Evolutionary conservation across 2,329 filamentous ascomycete genomes (phyloP).

Genomic region (Colletotrichum sp.): DNA sequence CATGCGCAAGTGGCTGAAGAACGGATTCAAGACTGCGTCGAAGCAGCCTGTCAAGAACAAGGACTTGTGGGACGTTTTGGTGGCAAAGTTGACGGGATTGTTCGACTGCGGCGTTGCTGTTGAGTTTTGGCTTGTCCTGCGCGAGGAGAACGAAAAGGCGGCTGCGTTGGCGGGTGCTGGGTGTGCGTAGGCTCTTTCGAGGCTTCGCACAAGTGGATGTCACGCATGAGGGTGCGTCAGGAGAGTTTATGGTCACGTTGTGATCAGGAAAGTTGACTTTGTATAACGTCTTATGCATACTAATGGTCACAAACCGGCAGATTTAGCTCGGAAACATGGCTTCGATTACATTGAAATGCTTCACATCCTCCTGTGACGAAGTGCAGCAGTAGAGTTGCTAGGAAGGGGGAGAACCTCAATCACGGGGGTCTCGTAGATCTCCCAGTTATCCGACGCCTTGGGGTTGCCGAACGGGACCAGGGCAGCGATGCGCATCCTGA

Average conservation of each 20-base stretch:
- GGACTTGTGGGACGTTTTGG: not conserved
- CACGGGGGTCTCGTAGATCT: conserved; percentile 38
- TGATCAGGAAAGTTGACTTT: not conserved
- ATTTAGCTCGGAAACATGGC: not conserved
- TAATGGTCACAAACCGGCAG: accelerated
- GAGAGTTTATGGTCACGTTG: not conserved
- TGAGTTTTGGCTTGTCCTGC: not conserved
- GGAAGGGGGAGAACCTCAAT: conserved; percentile 32
- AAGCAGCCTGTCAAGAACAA: not conserved
- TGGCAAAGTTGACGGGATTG: not conserved
- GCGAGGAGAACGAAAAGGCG: not conserved
- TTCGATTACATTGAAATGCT: accelerated
- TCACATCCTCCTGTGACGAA: not conserved
- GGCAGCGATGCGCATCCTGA: conserved; percentile 42
- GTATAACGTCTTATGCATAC: not conserved
- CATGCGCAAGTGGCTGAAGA: not conserved
- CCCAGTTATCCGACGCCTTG: conserved; percentile 44
- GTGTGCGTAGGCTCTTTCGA: accelerated
- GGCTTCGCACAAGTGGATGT: not conserved
- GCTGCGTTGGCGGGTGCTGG: not conserved
- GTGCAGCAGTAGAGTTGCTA: not conserved
- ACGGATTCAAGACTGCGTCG: not conserved
- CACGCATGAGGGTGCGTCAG: not conserved
- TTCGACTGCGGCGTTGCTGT: not conserved
- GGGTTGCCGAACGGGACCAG: conserved; percentile 46